These are phyloP conservation scores for Gynandropsis gynandra DNA, from an alignment of 345 rosid genomes.

Conservation along the genomic window DNA sequence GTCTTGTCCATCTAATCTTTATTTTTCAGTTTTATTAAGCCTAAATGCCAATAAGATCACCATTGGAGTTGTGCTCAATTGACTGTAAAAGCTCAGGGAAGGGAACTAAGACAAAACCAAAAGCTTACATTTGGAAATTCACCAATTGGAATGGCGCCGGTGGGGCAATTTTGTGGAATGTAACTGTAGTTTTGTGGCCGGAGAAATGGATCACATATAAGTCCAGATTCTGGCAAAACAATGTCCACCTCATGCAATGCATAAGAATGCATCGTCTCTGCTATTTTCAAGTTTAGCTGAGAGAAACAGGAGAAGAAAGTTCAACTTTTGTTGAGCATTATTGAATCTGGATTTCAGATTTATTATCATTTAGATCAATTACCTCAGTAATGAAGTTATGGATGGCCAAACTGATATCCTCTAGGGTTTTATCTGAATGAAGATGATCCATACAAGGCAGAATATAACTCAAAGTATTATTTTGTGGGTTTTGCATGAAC, in stretches of 20 bases:
- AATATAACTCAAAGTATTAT: conserved; percentile 32
- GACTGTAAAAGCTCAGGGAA: too few relatives aligned
- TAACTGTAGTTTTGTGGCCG: conserved; percentile 37
- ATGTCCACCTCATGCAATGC: conserved; percentile 11
- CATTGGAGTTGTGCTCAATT: not conserved
- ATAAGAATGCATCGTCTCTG: conserved; percentile 17
- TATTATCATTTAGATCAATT: not conserved
- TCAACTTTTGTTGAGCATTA: not conserved
- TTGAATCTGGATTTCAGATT: not conserved
- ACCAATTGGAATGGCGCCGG: conserved; percentile 32
- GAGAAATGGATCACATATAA: conserved; percentile 55
- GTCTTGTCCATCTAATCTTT: too few relatives aligned
- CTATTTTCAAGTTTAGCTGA: conserved; percentile 44
- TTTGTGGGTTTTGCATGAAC: conserved; percentile 39
- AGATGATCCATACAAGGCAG: conserved; percentile 49
- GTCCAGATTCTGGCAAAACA: conserved; percentile 13
- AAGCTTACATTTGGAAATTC: conserved; percentile 44
- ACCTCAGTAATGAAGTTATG: conserved; percentile 45
- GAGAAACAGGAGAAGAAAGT: conserved; percentile 11
- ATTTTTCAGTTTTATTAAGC: not conserved
- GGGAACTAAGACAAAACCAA: not conserved
- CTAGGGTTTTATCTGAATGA: conserved; percentile 30
- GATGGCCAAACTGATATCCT: conserved; percentile 34
- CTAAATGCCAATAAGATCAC: not conserved
- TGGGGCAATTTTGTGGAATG: conserved; percentile 35